Base-by-base conservation (phyloP, 306 rosid genomes). In the Castanopsis chinensis region DNA sequence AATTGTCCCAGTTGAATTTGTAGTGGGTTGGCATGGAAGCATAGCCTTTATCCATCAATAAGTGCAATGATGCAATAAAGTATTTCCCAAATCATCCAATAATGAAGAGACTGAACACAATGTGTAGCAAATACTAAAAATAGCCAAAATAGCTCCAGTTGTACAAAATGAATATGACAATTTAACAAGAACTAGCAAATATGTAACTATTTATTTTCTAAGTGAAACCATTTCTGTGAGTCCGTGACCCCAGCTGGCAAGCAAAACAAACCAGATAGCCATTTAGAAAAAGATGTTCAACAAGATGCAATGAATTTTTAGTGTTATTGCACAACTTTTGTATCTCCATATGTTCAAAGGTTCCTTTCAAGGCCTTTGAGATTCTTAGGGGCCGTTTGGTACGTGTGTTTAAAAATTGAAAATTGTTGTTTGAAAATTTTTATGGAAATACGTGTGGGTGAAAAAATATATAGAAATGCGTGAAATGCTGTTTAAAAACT, bases 361-460 rank as follows among this genome's bases (percentile, higher is more conserved):
- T 64, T 76, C 83, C 63, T 57, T 72, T 77, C 64, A 52, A 23
- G 51, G 75, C 81, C 77, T 69, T 77, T 54, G 11, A 69, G 71
- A 84, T 83, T 88, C 85, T 88, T 69, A 64, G 58, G n/a, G n/a
- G n/a, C n/a, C n/a, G n/a, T n/a, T n/a, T n/a, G n/a, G n/a, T n/a
- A n/a, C n/a, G n/a, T n/a, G n/a, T n/a, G n/a, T n/a, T n/a, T n/a
- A n/a, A n/a, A n/a, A n/a, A n/a, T n/a, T n/a, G n/a, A n/a, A n/a
- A n/a, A n/a, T n/a, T n/a, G n/a, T n/a, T n/a, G n/a, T n/a, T n/a
- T n/a, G n/a, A n/a, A n/a, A n/a, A n/a, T n/a, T n/a, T n/a, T n/a
- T n/a, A n/a, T n/a, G n/a, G n/a, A n/a, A n/a, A n/a, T n/a, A n/a
- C n/a, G n/a, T n/a, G n/a, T n/a, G n/a, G n/a, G n/a, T n/a, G n/a